Base-by-base conservation (phyloP, 176 grass and related monocot species). In the Juncus inflexus region DNA sequence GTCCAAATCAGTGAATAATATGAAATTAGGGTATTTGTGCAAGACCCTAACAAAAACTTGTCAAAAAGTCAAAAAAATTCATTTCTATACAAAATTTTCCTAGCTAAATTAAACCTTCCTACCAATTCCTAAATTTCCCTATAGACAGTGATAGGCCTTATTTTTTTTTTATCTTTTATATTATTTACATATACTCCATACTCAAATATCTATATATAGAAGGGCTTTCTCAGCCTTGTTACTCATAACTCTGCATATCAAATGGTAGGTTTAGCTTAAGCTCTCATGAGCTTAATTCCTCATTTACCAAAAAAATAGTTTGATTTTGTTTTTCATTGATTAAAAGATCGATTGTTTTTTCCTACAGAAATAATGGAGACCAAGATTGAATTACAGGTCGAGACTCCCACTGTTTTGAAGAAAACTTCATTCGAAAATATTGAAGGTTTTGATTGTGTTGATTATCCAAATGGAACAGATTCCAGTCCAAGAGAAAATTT, bases 361-460 rank as follows among this genome's bases (percentile, higher is more conserved):
- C 10, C 15, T 47, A 50, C 28, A 52, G 16, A 10, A 6, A 42
- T 28, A 52, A 67, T 67, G 64, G 64, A 67, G 49, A 3, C 9
- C 11, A 67, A 49, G 4, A 28, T 28, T 28, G 64, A 67, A 16
- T 35, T 67, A 14, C 64, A 52, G 14, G 40, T 50, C 45, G 64
- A 67, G 64, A 35, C 19, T 6, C 64, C 64, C 39, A 10, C 64
- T 47, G 39, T 50, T 67, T 19, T 67, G 39, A 67, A 15, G 28
- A 37, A 15, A 15, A 8, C 19, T 67, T 52, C 64, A 16, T 64
- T 7, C 13, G 15, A 64, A 49, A 65, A 14, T 10, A 55, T 75
- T 37, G 42, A 40, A 37, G 72, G 60, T 12, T 75, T 65, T 54
- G 60, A 64, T 75, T 75, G 72, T 38, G 6, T 42, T 6, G 59